Evolutionary conservation across 495 filamentous ascomycete species (phyloP), one percentile per base, ranked within the genome.

Genomic region (Aspergillus haitiensis): DNA sequence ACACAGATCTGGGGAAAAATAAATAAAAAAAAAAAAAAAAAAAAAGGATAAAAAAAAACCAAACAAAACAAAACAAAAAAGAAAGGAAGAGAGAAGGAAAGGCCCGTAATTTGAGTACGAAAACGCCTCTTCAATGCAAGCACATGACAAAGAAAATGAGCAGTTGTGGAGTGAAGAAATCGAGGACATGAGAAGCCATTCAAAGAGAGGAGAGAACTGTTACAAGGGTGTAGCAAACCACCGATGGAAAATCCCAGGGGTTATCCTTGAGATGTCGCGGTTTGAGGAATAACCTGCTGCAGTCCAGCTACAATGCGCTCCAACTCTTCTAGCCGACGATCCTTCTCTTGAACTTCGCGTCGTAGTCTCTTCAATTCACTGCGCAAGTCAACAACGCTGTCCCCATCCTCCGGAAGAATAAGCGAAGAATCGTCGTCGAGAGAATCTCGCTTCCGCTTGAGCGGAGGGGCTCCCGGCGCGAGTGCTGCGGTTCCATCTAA

Each of bases 291-390:
- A 37, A 71, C 69, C 57, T 78, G 75, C 61, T 78, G 75, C 46
- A 80, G 61, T 7, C 69, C 75, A 4, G 73, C 64, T n/a, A 80
- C 77, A 52, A 78, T 72, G 27, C 74, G 68, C 66, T 80, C 77
- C 45, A 80, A 61, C 46, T 80, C 75, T 52, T 75, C 69, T 39
- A 80, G 64, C 8, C 77, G 75, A 7, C 72, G 75, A 49, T 80
- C 77, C 55, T 80, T 80, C 62, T 82, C 78, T 59, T 82, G 71
- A 32, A 82, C 81, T 66, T 88, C 84, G 33, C 68, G 70, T 49
- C 78, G 75, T 46, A 89, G 71, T 52, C 80, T 72, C 61, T 85
- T 85, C 7, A 86, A 66, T 56, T 87, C 84, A n/a, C 73, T 71
- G 16, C 81, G 80, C 16, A 86, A 63, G 62, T 85, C 82, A 8